phyloP scores from a whole-genome alignment of 2,329 filamentous ascomycete genomes.

The Fusarium sp. region DNA sequence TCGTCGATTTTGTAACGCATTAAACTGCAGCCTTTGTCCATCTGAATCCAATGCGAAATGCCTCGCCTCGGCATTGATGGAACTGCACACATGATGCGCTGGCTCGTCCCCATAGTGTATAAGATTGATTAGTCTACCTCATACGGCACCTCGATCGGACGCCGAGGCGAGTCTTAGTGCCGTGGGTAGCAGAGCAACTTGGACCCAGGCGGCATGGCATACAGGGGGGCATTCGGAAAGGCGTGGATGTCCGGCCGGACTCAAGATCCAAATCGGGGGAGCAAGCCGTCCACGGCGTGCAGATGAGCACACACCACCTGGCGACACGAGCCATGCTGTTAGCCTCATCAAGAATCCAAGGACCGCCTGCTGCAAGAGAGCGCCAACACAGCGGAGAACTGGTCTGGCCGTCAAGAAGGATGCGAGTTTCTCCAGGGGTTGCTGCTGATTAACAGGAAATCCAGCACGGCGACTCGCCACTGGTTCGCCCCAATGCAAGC shows the following conservation, averaged over 20 bases:
- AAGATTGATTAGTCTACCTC: constrained; percentile 35
- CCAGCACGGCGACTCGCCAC: constrained; percentile 14
- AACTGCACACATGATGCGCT: constrained; percentile 18
- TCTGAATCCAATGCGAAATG: constrained; percentile 18
- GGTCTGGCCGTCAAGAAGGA: constrained; percentile 10
- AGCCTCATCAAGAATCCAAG: constrained; percentile 31
- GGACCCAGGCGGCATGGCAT: constrained; percentile 25
- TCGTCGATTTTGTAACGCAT: constrained; percentile 24
- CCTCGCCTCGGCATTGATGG: constrained; percentile 20
- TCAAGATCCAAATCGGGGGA: constrained; percentile 40
- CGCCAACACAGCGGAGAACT: constrained; percentile 12
- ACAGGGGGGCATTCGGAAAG: constrained; percentile 37
- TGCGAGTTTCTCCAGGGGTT: constrained; percentile 11
- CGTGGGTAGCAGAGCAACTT: constrained; percentile 26
- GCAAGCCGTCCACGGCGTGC: constrained; percentile 28
- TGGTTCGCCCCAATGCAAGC: constrained; percentile 23
- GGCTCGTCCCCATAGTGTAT: constrained; percentile 14
- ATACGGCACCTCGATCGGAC: constrained; percentile 15
- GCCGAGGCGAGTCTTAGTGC: constrained; percentile 36
- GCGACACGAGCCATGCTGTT: constrained; percentile 33
- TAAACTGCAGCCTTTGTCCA: constrained; percentile 16
- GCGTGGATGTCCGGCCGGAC: constrained; percentile 33
- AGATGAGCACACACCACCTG: constrained; percentile 37
- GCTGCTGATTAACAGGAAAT: constrained; percentile 20
- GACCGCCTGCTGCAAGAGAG: constrained; percentile 6